Conservation (phyloP, 495 filamentous ascomycete genomes). For the Xylaria flabelliformis region DNA sequence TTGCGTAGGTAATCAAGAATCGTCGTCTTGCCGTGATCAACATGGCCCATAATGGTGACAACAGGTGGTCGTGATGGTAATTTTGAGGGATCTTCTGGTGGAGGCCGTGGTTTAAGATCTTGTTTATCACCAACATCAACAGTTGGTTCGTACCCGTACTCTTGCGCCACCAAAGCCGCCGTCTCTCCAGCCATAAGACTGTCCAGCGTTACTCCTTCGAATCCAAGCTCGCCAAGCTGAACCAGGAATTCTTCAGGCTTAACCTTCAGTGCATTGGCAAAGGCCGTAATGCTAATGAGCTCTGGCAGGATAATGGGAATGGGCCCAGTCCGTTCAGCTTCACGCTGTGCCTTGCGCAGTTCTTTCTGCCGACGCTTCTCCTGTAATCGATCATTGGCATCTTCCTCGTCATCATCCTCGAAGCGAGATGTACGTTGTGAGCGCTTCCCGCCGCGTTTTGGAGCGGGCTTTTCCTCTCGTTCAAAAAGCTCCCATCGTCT, state of each 20-base stretch:
- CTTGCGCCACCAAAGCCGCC: slow-evolving; percentile 86
- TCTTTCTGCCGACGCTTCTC: slow-evolving; percentile 47
- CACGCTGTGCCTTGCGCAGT: slow-evolving; percentile 46
- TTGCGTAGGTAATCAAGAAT: slow-evolving; percentile 93
- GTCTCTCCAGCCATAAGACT: slow-evolving; percentile 89
- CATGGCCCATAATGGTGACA: slow-evolving; percentile 99
- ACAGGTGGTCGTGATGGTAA: slow-evolving; percentile 85
- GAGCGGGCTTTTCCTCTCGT: not conserved
- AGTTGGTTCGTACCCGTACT: slow-evolving; percentile 91
- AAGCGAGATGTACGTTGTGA: slow-evolving; percentile 25
- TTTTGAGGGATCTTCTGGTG: slow-evolving; percentile 70
- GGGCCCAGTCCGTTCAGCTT: slow-evolving; percentile 39
- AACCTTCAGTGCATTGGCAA: slow-evolving; percentile 79
- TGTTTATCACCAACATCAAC: slow-evolving; percentile 70
- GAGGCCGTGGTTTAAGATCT: slow-evolving; percentile 76
- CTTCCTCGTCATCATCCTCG: slow-evolving; percentile 33
- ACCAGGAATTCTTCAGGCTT: slow-evolving; percentile 70
- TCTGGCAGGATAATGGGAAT: slow-evolving; percentile 78
- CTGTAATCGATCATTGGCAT: slow-evolving; percentile 45
- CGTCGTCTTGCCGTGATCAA: slow-evolving; percentile 98
- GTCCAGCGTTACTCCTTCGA: slow-evolving; percentile 77
- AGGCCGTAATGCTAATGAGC: slow-evolving; percentile 84
- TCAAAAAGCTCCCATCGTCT: slow-evolving; percentile 1
- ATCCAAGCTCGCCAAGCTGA: slow-evolving; percentile 82
- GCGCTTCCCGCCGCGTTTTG: slow-evolving; percentile 22